A percentile compares a stretch with the other conserved stretches of the same genome.
These are phyloP conservation scores for Candida orba DNA, from an alignment of 805 yeast species.

Conservation along the genomic window DNA sequence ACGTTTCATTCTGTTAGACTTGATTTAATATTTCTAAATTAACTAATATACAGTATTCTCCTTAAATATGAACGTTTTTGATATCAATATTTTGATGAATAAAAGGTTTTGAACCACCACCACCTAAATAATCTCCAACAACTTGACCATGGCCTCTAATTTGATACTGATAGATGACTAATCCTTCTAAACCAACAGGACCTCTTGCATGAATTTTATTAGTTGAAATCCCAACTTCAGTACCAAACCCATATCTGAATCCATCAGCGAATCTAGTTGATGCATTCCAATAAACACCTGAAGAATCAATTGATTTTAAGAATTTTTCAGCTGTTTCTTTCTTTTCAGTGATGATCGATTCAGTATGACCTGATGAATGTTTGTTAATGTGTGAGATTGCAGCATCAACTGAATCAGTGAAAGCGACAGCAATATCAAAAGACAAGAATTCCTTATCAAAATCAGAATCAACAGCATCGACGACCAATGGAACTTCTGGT, in stretches of 20 bases:
- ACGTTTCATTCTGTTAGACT: too few species aligned
- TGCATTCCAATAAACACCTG: slow-evolving; percentile 97
- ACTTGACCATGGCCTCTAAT: slow-evolving; percentile 89
- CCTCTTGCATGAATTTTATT: slow-evolving; percentile 98
- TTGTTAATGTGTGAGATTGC: slow-evolving; percentile 84
- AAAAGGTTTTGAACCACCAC: slow-evolving; percentile 78
- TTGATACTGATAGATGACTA: slow-evolving; percentile 92
- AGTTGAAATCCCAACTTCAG: slow-evolving; percentile 97
- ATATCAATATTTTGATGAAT: slow-evolving; percentile 58
- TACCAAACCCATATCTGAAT: slow-evolving; percentile 95
- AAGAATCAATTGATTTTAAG: slow-evolving; percentile 81
- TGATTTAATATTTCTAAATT: too few species aligned
- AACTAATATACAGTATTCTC: too few species aligned
- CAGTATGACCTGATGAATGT: slow-evolving; percentile 96
- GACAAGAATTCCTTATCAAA: slow-evolving; percentile 82
- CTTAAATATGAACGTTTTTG: slow-evolving; percentile 1
- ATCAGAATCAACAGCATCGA: slow-evolving; percentile 54
- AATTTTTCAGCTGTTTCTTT: slow-evolving; percentile 67
- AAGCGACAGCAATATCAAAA: slow-evolving; percentile 69
- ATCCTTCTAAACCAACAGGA: slow-evolving; percentile 96
- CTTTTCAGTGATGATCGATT: slow-evolving; percentile 76
- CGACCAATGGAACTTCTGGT: slow-evolving; percentile 23
- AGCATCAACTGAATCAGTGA: slow-evolving; percentile 48
- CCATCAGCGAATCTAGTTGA: slow-evolving; percentile 98
- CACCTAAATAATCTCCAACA: slow-evolving; percentile 87